These are phyloP conservation scores for Cytospora mali DNA, from an alignment of 2,329 filamentous ascomycete species.

Conservation along the genomic window DNA sequence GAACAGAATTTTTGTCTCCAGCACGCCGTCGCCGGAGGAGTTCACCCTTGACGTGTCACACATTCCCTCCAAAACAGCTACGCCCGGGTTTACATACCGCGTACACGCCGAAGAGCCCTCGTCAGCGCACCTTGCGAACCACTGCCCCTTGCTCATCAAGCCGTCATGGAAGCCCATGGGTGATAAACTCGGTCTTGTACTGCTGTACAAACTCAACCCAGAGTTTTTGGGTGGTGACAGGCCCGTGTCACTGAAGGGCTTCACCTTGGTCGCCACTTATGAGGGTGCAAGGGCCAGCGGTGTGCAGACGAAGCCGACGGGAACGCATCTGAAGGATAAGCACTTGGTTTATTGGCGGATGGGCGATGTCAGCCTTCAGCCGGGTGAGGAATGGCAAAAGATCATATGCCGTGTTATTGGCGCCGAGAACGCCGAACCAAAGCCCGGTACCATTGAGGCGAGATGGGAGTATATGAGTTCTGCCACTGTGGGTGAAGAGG, in stretches of 20 bases:
- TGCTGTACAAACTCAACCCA: conserved; percentile 85
- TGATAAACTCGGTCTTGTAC: conserved; percentile 81
- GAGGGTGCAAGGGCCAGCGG: conserved; percentile 65
- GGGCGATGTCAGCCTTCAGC: conserved; percentile 66
- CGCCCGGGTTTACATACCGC: conserved; percentile 90
- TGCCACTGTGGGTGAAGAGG: conserved; percentile 21
- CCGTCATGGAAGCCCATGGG: conserved; percentile 83
- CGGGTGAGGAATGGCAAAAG: conserved; percentile 64
- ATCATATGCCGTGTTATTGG: conserved; percentile 79
- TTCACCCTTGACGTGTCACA: conserved; percentile 76
- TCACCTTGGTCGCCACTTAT: conserved; percentile 73
- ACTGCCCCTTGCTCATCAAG: conserved; percentile 73
- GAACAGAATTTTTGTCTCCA: conserved; percentile 86
- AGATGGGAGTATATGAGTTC: conserved; percentile 67
- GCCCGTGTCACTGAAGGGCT: conserved; percentile 63
- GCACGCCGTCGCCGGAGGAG: conserved; percentile 68
- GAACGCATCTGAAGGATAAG: conserved; percentile 78
- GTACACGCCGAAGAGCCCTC: conserved; percentile 67
- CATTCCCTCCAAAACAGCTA: conserved; percentile 65
- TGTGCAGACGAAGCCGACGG: conserved; percentile 76
- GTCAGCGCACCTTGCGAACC: conserved; percentile 45
- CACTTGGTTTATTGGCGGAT: conserved; percentile 80
- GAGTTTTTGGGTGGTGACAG: conserved; percentile 47
- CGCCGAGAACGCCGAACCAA: conserved; percentile 70
- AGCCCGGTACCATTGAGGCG: conserved; percentile 78